phyloP scores from a whole-genome alignment of 1,139 yeast genomes.

The Chernovozyma sophiae-reginae region DNA sequence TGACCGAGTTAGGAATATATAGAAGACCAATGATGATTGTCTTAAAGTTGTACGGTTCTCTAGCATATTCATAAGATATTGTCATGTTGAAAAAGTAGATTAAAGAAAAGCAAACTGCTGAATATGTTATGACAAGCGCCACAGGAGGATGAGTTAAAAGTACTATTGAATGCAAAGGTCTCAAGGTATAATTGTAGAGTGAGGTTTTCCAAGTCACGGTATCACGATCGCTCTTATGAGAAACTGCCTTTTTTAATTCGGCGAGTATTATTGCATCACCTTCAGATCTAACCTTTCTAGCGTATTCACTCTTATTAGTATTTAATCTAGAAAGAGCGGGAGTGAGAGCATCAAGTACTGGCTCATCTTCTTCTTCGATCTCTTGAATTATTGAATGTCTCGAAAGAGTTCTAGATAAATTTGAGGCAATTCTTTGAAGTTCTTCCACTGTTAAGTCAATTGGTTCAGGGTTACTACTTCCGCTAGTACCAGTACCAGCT shows the following conservation, averaged over 20 bases:
- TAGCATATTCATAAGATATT: conserved; percentile 58
- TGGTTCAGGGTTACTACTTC: conserved; percentile 2
- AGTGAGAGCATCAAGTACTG: conserved; percentile 34
- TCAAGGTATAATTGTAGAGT: conserved; percentile 37
- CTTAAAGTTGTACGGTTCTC: conserved; percentile 65
- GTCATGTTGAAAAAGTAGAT: conserved; percentile 75
- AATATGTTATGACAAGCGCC: conserved; percentile 55
- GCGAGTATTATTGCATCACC: conserved; percentile 1
- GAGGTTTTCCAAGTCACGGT: conserved; percentile 12
- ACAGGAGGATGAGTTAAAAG: conserved; percentile 73
- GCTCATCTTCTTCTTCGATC: conserved; percentile 21
- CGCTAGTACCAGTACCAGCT: background rate
- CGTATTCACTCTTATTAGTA: conserved; percentile 33
- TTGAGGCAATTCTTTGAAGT: conserved; percentile 18
- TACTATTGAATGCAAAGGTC: conserved; percentile 49
- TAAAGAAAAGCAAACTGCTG: conserved; percentile 65
- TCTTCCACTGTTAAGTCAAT: conserved; percentile 12
- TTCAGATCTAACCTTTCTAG: conserved; percentile 26
- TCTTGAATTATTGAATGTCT: conserved; percentile 3
- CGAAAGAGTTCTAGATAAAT: conserved; percentile 11
- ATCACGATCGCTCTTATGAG: conserved; percentile 5
- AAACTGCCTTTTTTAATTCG: background rate
- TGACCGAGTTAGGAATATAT: conserved; percentile 79
- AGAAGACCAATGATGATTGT: conserved; percentile 67
- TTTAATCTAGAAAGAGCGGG: conserved; percentile 35